These are phyloP conservation scores for Phalaenopsis hybrid DNA, from an alignment of 116 monocot genomes.

Conservation along the genomic window DNA sequence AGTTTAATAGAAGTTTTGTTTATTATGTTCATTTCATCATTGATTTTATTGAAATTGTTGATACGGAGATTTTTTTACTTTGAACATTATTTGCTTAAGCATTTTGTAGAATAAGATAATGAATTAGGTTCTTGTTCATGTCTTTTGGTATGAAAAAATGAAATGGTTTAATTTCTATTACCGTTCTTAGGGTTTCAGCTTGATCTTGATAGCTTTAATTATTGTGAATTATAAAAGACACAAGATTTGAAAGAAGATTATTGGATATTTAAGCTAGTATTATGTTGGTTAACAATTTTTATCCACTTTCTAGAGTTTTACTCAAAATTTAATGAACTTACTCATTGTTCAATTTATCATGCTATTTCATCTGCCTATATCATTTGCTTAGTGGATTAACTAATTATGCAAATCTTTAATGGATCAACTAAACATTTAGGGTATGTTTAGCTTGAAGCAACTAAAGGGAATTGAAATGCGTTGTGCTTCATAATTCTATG, in stretches of 20 bases:
- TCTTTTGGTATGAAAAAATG: not conserved
- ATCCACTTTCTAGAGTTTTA: not conserved
- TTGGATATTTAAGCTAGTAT: not conserved
- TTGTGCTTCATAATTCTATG: no score
- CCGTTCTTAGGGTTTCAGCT: not conserved
- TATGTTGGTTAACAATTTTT: not conserved
- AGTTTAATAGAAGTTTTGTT: not conserved
- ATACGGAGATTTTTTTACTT: not conserved
- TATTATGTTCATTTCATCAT: not conserved
- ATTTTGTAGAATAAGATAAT: not conserved
- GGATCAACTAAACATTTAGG: not conserved
- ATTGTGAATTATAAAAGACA: not conserved
- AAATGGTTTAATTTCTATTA: not conserved
- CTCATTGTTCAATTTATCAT: not conserved
- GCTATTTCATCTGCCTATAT: not conserved
- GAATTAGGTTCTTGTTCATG: not conserved
- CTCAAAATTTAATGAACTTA: not conserved
- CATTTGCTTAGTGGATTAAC: conserved; percentile 11
- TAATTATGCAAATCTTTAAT: not conserved
- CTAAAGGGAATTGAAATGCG: no score
- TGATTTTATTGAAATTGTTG: conserved; percentile 1
- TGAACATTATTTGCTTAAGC: not conserved
- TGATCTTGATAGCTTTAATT: not conserved
- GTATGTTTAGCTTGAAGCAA: no score
- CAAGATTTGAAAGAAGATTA: not conserved